phyloP scores from a whole-genome alignment of 2,329 filamentous ascomycete genomes.

The Diaporthe vexans region DNA sequence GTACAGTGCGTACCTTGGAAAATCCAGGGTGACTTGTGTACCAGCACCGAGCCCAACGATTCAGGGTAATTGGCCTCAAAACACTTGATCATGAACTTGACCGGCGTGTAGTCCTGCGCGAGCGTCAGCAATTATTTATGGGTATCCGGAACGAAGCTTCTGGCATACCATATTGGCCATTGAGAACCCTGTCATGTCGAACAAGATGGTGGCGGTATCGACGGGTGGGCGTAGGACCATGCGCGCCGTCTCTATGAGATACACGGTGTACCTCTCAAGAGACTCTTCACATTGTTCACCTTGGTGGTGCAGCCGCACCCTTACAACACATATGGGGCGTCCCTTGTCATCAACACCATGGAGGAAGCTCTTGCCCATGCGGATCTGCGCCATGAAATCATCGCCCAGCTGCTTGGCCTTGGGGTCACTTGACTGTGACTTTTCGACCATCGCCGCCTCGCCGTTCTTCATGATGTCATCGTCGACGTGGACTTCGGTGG shows the following conservation, averaged over 20 bases:
- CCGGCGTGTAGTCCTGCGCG: constrained; percentile 85
- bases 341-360: constrained; percentile 89
- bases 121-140: constrained; percentile 37
- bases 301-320: constrained; percentile 84
- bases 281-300: constrained; percentile 87
- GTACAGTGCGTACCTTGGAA: constrained; percentile 79
- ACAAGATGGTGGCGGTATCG: constrained; percentile 95
- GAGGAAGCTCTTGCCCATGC: constrained; percentile 93
- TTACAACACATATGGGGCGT: constrained; percentile 87
- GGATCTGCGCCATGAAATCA: constrained; percentile 86
- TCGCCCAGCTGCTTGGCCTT: constrained; percentile 75
- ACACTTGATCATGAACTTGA: constrained; percentile 99
- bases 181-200: constrained; percentile 95
- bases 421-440: constrained; percentile 68
- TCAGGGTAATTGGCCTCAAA: constrained; percentile 99
- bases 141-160: too few relatives aligned
- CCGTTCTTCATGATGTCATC: constrained; percentile 86
- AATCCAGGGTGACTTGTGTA: constrained; percentile 97
- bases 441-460: constrained; percentile 76
- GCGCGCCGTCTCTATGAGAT: constrained; percentile 93
- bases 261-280: constrained; percentile 92
- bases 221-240: constrained; percentile 84
- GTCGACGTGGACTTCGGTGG: constrained; percentile 87
- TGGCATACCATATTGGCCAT: constrained; percentile 88
- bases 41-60: constrained; percentile 87